Evolutionary conservation across 257 asterid genomes (phyloP), one percentile per base, ranked within the genome.

Genomic region (Gynochthodes officinalis): DNA sequence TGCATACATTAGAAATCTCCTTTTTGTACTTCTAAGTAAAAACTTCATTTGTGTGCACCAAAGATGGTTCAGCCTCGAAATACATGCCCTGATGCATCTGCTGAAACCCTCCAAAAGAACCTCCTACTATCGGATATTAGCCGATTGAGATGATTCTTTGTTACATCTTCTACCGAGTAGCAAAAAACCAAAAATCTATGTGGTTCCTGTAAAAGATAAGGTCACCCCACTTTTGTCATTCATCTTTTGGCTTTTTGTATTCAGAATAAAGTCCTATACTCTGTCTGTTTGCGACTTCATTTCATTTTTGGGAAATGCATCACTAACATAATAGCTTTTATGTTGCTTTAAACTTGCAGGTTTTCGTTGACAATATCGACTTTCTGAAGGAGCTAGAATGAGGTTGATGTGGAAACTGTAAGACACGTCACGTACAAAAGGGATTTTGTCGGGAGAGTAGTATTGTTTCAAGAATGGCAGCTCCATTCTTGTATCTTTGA

Each of bases 291-390:
- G 37, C 39, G 67, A 54, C 25, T 15, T 57, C 48, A 37, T 30
- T 67, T 52, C 35, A 13, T 46, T 63, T 15, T 28, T 60, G 39
- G 43, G 37, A 9, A 55, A 49, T 21, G 32, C 27, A 50, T 5
- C 21, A 16, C 3, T 28, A 50, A 59, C 54, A 23, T 59, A 27
- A 11, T 49, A 64, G 44, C 63, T 48, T 4, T 49, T 64, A 23
- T 30, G 33, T 70, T 71, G 7, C 77, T 66, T 28, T 15, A 53
- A 55, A 64, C 46, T 75, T 79, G 85, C 90, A 93, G 98, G 98
- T 93, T 40, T 93, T 93, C 57, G 98, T 93, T 55, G 98, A 93
- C 82, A 93, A 89, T 71, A 77, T 90, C 25, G 98, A 93, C 84
- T 90, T 93, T 79, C 84, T 83, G 60, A 93, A 93, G 92, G 98